These are phyloP conservation scores for Diatrype stigma DNA, from an alignment of 2,329 filamentous ascomycete genomes.

Conservation along the genomic window DNA sequence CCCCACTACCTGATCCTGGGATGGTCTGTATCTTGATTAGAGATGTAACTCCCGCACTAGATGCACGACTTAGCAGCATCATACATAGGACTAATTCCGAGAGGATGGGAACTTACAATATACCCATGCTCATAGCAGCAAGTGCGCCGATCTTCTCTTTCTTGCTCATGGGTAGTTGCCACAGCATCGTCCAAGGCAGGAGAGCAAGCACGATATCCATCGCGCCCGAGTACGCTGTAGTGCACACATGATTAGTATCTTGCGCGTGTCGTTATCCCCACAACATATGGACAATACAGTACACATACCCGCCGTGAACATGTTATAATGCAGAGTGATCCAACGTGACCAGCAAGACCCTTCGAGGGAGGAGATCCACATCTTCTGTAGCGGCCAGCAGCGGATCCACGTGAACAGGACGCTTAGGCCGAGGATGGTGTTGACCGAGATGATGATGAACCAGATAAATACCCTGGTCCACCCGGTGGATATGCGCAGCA, in stretches of 20 bases:
- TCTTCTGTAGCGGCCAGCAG: slow-evolving; percentile 26
- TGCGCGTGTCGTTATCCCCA: neutral
- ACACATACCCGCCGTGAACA: slow-evolving; percentile 25
- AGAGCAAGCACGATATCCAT: slow-evolving; percentile 38
- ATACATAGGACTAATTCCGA: neutral
- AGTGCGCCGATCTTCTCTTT: slow-evolving; percentile 37
- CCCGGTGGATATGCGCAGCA: slow-evolving; percentile 28
- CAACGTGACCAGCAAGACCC: slow-evolving; percentile 29
- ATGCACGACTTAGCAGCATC: neutral
- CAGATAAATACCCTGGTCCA: slow-evolving; percentile 25
- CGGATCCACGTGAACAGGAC: slow-evolving; percentile 26
- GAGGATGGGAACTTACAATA: slow-evolving; percentile 30
- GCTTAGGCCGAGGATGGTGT: slow-evolving; percentile 23
- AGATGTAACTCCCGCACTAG: neutral
- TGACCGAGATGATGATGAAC: slow-evolving; percentile 29
- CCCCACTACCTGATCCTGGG: neutral
- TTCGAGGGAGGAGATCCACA: slow-evolving; percentile 19
- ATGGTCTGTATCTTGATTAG: neutral
- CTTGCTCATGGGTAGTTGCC: slow-evolving; percentile 33
- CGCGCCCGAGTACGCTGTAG: slow-evolving; percentile 27
- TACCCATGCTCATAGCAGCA: slow-evolving; percentile 39
- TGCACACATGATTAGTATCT: neutral
- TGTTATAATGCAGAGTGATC: slow-evolving; percentile 27
- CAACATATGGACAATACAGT: neutral
- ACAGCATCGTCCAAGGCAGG: slow-evolving; percentile 38